A percentile compares a stretch with the other conserved stretches of the same genome.
Evolutionary conservation across 2,329 filamentous ascomycete genomes (phyloP).

Genomic region (Penicillium oxalicum): DNA sequence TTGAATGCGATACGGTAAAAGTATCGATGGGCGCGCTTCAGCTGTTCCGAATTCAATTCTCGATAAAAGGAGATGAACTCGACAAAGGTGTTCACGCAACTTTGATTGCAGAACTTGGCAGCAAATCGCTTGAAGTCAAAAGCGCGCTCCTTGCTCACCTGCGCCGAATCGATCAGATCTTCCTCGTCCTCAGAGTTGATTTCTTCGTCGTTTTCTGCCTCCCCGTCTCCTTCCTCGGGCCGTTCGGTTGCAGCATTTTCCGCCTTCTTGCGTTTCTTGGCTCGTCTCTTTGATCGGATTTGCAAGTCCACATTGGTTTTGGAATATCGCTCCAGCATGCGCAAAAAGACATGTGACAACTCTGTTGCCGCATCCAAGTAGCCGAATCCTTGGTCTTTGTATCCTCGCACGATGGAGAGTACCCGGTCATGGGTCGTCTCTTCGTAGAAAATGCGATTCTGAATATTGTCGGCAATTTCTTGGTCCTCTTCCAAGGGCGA

Average conservation of each 20-base stretch:
- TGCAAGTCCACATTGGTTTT: conserved; percentile 94
- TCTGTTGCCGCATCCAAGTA: conserved; percentile 92
- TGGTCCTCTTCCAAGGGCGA: conserved; percentile 86
- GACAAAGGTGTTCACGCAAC: conserved; percentile 83
- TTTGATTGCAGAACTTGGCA: conserved; percentile 73
- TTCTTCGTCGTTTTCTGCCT: conserved; percentile 52
- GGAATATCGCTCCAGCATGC: conserved; percentile 85
- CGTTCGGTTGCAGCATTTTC: conserved; percentile 16
- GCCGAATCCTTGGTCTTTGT: conserved; percentile 88
- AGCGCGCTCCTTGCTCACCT: conserved; percentile 72
- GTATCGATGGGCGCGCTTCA: conserved; percentile 89
- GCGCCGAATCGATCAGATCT: conserved; percentile 65
- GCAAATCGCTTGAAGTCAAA: conserved; percentile 89
- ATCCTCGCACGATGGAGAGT: conserved; percentile 71
- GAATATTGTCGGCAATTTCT: conserved; percentile 95
- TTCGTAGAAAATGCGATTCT: conserved; percentile 97
- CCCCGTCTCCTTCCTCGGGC: conserved; percentile 40
- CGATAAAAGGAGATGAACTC: conserved; percentile 71
- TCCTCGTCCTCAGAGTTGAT: conserved; percentile 66
- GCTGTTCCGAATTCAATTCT: conserved; percentile 70
- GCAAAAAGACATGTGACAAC: conserved; percentile 81
- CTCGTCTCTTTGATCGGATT: conserved; percentile 71
- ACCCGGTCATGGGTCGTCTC: conserved; percentile 88
- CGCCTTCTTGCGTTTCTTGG: conserved; percentile 62
- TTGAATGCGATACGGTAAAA: conserved; percentile 95